Evolutionary conservation across 805 yeast genomes (phyloP).

Genomic region (Maudiozyma bulderi): DNA sequence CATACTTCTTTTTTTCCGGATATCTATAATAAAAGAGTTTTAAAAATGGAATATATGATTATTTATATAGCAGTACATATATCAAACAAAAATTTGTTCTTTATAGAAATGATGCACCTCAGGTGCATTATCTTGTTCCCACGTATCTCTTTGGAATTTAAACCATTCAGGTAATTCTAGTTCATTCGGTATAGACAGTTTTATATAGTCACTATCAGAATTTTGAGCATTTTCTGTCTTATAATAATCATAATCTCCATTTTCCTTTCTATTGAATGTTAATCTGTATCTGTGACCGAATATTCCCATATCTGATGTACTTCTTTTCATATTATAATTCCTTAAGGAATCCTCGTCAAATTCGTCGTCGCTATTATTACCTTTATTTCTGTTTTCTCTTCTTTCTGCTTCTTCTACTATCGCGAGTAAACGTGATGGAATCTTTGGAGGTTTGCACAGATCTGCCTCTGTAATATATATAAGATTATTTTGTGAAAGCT

Average conservation of each 20-base stretch:
- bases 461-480: slow-evolving; percentile 23
- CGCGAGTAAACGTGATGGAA: slow-evolving; percentile 20
- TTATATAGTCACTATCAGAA: slow-evolving; percentile 2
- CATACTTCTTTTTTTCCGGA: no score
- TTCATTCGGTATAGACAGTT: slow-evolving; percentile 50
- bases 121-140: slow-evolving; percentile 44
- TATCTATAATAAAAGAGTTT: no score
- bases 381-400: background rate
- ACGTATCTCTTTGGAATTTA: slow-evolving; percentile 46
- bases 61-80: background rate
- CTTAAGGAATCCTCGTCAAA: slow-evolving; percentile 3
- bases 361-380: slow-evolving; percentile 2
- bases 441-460: slow-evolving; percentile 18
- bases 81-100: slow-evolving; percentile 24
- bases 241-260: slow-evolving; percentile 32
- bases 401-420: slow-evolving; percentile 19
- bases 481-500: slow-evolving; percentile 8
- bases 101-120: slow-evolving; percentile 28
- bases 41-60: no score
- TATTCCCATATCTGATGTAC: slow-evolving; percentile 23
- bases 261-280: slow-evolving; percentile 25
- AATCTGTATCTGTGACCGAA: slow-evolving; percentile 26
- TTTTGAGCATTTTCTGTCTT: slow-evolving; percentile 27
- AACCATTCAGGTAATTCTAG: slow-evolving; percentile 71
- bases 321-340: slow-evolving; percentile 5